Percentiles rank a stretch among this genome's conserved stretches.
phyloP scores from a whole-genome alignment of 208 protist species.

The Jaenimonas drosophilae region DNA sequence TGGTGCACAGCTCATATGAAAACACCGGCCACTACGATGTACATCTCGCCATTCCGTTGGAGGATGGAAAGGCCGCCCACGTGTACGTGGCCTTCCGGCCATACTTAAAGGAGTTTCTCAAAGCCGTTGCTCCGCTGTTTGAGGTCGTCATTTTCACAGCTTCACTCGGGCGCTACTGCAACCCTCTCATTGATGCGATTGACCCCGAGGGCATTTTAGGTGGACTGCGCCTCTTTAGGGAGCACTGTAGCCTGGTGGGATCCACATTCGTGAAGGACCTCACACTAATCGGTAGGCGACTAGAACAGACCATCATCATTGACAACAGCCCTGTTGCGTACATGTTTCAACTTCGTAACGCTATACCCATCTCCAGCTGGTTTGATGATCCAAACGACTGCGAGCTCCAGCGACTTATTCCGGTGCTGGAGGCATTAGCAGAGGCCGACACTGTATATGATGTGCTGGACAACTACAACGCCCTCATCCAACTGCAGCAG shows the following conservation, averaged over 20 bases:
- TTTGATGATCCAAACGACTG: conserved; percentile 73
- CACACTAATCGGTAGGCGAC: conserved; percentile 66
- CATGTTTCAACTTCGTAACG: conserved; percentile 85
- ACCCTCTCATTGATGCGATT: conserved; percentile 69
- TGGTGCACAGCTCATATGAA: conserved; percentile 82
- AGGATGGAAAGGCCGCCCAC: conserved; percentile 34
- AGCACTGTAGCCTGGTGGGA: conserved; percentile 79
- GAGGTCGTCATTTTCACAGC: conserved; percentile 88
- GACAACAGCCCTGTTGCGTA: conserved; percentile 90
- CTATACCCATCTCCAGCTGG: conserved; percentile 82
- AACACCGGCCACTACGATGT: conserved; percentile 46
- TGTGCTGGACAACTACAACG: conserved; percentile 78
- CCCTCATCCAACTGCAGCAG: conserved; percentile 55
- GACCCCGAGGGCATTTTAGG: conserved; percentile 51
- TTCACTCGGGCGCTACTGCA: conserved; percentile 71
- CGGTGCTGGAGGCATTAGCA: conserved; percentile 61
- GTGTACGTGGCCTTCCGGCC: conserved; percentile 85
- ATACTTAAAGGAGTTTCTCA: conserved; percentile 70
- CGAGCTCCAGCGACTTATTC: conserved; percentile 62
- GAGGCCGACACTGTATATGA: conserved; percentile 62
- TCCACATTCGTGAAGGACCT: conserved; percentile 85
- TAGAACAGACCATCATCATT: conserved; percentile 68
- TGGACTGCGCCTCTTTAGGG: conserved; percentile 54
- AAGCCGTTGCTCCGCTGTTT: conserved; percentile 55
- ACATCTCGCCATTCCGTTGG: conserved; percentile 49